These are phyloP conservation scores for Amborella trichopoda DNA, from an alignment of 164 flowering plant genomes.

Conservation along the genomic window DNA sequence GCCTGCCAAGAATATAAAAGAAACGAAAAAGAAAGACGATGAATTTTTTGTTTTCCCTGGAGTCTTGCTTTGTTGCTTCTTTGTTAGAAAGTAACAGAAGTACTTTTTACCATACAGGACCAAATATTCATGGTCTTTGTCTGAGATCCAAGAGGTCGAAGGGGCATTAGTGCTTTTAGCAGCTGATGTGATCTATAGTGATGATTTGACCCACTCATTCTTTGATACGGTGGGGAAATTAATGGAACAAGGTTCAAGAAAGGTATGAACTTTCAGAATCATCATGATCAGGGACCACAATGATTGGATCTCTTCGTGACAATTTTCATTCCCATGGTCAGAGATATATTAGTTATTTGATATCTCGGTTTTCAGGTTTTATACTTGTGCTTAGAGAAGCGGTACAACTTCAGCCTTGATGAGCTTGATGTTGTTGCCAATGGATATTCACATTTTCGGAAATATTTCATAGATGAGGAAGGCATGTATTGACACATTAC, in stretches of 20 bases:
- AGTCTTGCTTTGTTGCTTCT: not conserved
- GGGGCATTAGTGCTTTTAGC: constrained; percentile 69
- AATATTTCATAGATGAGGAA: constrained; percentile 31
- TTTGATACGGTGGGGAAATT: constrained; percentile 40
- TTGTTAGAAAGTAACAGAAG: too few relatives aligned
- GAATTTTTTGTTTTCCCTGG: not conserved
- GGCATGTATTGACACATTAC: too few relatives aligned
- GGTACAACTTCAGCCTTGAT: constrained; percentile 78
- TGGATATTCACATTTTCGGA: constrained; percentile 65
- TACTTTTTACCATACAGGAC: constrained; percentile 12
- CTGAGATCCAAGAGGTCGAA: constrained; percentile 53
- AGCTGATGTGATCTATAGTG: constrained; percentile 90
- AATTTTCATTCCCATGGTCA: not conserved
- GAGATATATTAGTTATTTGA: not conserved
- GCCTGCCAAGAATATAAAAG: too few relatives aligned
- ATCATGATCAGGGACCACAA: not conserved
- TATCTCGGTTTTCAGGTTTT: constrained; percentile 34
- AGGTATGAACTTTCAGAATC: constrained; percentile 29
- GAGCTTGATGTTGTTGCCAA: constrained; percentile 82
- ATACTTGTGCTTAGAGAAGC: constrained; percentile 80
- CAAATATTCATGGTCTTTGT: constrained; percentile 46
- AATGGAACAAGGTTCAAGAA: constrained; percentile 48
- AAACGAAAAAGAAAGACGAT: too few relatives aligned
- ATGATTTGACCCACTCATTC: constrained; percentile 70
- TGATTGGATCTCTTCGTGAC: not conserved